Base-by-base conservation (phyloP, 1,284 basidiomycete genomes). In the Irpex sp. region DNA sequence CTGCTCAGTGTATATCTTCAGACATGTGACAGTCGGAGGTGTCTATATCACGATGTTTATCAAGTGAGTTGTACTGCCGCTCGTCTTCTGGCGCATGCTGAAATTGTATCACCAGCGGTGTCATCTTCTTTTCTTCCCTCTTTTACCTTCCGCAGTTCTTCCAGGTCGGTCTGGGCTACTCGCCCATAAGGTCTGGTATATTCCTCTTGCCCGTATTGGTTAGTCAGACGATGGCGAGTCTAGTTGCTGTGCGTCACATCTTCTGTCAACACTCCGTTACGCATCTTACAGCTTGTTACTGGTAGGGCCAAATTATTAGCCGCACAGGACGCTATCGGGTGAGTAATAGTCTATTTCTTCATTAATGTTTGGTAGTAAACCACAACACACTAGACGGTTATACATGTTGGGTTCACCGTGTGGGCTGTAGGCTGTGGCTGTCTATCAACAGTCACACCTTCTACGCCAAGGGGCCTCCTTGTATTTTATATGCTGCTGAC, bases 91-190 rank as follows among this genome's bases (percentile, higher is more conserved):
- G 2, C 26, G 26, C 26, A 26, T 26, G 26, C 3, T 26, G 26
- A 26, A 2, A 26, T 26, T 26, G 26, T 26, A 26, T 26, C 48
- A 15, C 59, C 64, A 84, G 82, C 58, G 82, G 85, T 8, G 83
- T 86, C 67, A 79, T 86, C 5, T 86, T 87, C 73, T 87, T 82
- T 72, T 85, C 82, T 2, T 79, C 84, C 1, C 67, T 87, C 8
- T 88, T 83, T 69, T 88, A 90, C 68, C 80, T 92, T 0, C 90
- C 90, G 0, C 87, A 91, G 65, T 93, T 85, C 72, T 89, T 91
- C 72, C 91, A 93, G 74, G 83, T 91, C 2, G 87, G 84, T 2
- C 76, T 88, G 17, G 86, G 85, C 1, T 88, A 81, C 65, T 81
- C 82, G 5, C 84, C 89, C 0, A 84, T 91, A 47, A 82, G 82